Evolutionary conservation across 1,284 basidiomycete species (phyloP).

Genomic region (Moesziomyces sp.): DNA sequence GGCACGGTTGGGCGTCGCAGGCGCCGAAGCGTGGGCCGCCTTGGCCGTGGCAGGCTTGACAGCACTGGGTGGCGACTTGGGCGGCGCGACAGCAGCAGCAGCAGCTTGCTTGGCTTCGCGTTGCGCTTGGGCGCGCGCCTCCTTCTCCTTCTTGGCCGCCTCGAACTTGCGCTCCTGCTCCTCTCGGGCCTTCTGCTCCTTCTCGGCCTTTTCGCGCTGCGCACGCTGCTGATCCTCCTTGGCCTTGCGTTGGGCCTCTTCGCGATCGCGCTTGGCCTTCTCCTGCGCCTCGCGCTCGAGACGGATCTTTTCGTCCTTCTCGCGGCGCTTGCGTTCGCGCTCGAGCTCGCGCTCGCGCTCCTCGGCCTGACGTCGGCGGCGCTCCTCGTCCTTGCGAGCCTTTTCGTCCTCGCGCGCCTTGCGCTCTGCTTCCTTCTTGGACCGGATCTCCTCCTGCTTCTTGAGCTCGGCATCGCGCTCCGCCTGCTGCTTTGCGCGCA

Average conservation of each 20-base stretch:
- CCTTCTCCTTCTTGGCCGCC: slow-evolving; percentile 47
- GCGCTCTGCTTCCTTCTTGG: slow-evolving; percentile 70
- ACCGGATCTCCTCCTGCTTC: slow-evolving; percentile 78
- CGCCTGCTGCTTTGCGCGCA: slow-evolving; percentile 76
- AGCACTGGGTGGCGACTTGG: slow-evolving; percentile 25
- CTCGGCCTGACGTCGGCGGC: slow-evolving; percentile 73
- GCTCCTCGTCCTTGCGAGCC: slow-evolving; percentile 70
- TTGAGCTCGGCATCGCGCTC: slow-evolving; percentile 71
- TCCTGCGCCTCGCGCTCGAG: slow-evolving; percentile 66
- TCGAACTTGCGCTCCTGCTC: slow-evolving; percentile 48
- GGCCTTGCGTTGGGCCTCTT: slow-evolving; percentile 61
- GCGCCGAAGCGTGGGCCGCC: slow-evolving; percentile 11
- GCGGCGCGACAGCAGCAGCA: slow-evolving; percentile 15
- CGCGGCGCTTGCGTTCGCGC: slow-evolving; percentile 75
- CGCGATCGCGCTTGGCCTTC: slow-evolving; percentile 70
- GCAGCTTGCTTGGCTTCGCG: slow-evolving; percentile 70
- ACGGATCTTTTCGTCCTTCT: slow-evolving; percentile 76
- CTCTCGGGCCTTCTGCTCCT: slow-evolving; percentile 43
- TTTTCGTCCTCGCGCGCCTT: slow-evolving; percentile 71
- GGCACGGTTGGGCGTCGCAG: slow-evolving; percentile 28
- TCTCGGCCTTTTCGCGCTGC: slow-evolving; percentile 68
- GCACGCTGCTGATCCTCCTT: slow-evolving; percentile 71
- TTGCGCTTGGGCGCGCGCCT: slow-evolving; percentile 66
- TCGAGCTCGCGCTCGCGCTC: slow-evolving; percentile 70
- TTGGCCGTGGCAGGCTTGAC: slow-evolving; percentile 21